Base-by-base conservation (phyloP, 495 filamentous ascomycete genomes). In the Stereocaulon alpinum region DNA sequence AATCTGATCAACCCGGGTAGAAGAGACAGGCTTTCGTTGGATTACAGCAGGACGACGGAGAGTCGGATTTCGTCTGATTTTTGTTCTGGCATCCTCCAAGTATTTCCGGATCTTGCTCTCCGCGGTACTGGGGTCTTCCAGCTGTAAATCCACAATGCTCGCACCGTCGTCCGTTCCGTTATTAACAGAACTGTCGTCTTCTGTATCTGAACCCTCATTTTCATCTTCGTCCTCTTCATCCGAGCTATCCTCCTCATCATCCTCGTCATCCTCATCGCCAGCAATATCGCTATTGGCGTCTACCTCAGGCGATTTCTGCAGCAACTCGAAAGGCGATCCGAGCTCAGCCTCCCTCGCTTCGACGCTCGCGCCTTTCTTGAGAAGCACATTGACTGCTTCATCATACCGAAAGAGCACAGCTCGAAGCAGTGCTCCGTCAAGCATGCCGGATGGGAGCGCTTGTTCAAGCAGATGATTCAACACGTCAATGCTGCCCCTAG, bases 311-410 rank as follows among this genome's bases (percentile, higher is more conserved):
- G 30, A 34, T 24, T 55, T 63, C 10, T 54, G 24, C 30, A 63
- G 45, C 37, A 32, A n/a, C 3, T 63, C 56, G 20, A 61, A 44
- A 5, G 61, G 9, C 18, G 61, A 59, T 40, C 57, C 57, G 41
- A 52, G 45, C 18, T 40, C 27, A 40, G 32, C n/a, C 29, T 63
- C 56, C n/a, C 47, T 52, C 22, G 57, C 61, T 29, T 63, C 58
- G 7, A 63, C 58, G 32, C 42, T 63, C 14, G 61, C 61, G 27
- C 61, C 61, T 15, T 63, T 60, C 47, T 59, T 59, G 6, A 63
- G 32, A 2, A 63, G 56, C 57, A 54, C 7, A 17, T 61, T 56
- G 22, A 63, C 61, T 20, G 57, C 45, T 20, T 54, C 58, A 11
- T 41, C 47, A 29, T 60, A 40, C 4, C 60, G 60, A 42, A 30